These are phyloP conservation scores for Periconia digitata DNA, from an alignment of 2,329 filamentous ascomycete genomes.

Conservation along the genomic window DNA sequence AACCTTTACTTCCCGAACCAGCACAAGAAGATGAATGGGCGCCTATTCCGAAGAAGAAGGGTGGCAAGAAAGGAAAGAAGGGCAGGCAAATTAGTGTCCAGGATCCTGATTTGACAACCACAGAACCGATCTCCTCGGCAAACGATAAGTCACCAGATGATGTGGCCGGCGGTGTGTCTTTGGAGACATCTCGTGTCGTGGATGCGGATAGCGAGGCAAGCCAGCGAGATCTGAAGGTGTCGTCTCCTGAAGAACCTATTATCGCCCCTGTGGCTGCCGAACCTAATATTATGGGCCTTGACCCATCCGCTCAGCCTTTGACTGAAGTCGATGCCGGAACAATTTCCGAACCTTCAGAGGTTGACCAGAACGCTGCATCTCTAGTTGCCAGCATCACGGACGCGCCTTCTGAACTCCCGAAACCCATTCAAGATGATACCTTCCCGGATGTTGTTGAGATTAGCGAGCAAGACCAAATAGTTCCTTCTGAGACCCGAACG, in stretches of 20 bases:
- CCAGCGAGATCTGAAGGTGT: background rate
- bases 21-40: conserved; percentile 11
- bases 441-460: background rate
- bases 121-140: conserved; percentile 7
- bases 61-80: conserved; percentile 32
- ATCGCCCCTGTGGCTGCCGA: too few relatives aligned
- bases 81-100: conserved; percentile 21
- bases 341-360: too few relatives aligned
- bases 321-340: background rate
- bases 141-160: conserved; percentile 10
- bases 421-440: too few relatives aligned
- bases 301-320: background rate
- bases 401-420: too few relatives aligned
- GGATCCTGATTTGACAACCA: conserved; percentile 10
- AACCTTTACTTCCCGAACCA: background rate
- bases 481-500: background rate
- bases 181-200: background rate
- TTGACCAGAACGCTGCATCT: too few relatives aligned
- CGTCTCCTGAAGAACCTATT: background rate
- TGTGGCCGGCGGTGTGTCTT: background rate
- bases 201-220: background rate
- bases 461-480: too few relatives aligned
- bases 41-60: conserved; percentile 20
- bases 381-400: too few relatives aligned
- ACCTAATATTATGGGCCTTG: background rate